Evolutionary conservation across 2,329 filamentous ascomycete species (phyloP).

Genomic region (Paradendryphiella salina): DNA sequence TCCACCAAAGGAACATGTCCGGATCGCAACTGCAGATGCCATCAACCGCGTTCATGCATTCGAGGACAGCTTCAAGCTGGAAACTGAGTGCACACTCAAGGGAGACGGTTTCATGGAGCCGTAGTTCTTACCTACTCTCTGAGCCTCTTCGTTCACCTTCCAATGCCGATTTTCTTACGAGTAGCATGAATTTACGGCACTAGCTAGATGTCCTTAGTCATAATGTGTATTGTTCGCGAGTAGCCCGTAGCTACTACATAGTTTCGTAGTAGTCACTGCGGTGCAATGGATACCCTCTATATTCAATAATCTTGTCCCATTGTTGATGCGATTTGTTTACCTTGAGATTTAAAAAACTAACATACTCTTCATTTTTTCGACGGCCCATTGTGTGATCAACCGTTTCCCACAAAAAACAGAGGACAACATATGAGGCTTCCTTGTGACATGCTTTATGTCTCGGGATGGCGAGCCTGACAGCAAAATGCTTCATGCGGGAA

Average conservation of each 20-base stretch:
- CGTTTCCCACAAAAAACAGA: no score
- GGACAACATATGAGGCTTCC: no score
- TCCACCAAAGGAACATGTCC: slow-evolving; percentile 16
- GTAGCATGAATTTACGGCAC: not conserved
- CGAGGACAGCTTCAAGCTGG: slow-evolving; percentile 32
- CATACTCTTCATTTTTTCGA: not conserved
- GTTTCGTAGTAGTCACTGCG: not conserved
- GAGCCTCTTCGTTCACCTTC: not conserved
- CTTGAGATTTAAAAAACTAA: not conserved
- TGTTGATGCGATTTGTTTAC: not conserved
- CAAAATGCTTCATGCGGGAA: no score
- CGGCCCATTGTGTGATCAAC: no score
- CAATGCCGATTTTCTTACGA: not conserved
- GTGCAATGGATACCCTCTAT: not conserved
- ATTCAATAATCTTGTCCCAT: not conserved
- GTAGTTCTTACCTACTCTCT: slow-evolving; percentile 9
- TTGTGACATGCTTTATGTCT: no score
- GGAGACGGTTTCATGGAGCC: slow-evolving; percentile 45
- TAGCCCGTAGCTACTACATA: not conserved
- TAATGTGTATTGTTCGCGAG: not conserved
- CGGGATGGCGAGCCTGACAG: no score
- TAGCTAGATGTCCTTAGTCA: not conserved
- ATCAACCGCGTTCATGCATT: slow-evolving; percentile 31
- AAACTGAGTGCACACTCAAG: slow-evolving; percentile 35
- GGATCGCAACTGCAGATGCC: slow-evolving; percentile 21